These are phyloP conservation scores for Trichomonascaceae sp. DNA, from an alignment of 1,139 yeast species.

Conservation along the genomic window DNA sequence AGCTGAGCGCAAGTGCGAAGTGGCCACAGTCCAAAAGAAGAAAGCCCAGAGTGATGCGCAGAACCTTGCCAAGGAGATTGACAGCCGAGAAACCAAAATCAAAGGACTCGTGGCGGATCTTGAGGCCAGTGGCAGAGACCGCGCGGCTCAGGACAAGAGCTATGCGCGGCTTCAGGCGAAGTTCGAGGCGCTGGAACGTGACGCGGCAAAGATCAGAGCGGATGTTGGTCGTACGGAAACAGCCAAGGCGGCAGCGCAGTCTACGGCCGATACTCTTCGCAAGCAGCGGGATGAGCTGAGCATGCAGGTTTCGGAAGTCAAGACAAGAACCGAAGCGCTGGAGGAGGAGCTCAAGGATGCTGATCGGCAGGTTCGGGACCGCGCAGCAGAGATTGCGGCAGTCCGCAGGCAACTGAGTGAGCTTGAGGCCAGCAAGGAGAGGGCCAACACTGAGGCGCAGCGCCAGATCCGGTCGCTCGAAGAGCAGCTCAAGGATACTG, in stretches of 20 bases:
- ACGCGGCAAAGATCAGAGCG: conserved; percentile 11
- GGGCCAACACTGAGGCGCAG: conserved; percentile 34
- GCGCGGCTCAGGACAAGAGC: too few relatives aligned
- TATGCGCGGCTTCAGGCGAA: too few relatives aligned
- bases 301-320: conserved; percentile 55
- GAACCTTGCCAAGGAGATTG: too few relatives aligned
- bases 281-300: conserved; percentile 70
- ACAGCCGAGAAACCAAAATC: too few relatives aligned
- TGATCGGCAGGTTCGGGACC: conserved; percentile 59
- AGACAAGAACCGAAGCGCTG: conserved; percentile 45
- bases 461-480: conserved; percentile 30
- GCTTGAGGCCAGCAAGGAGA: conserved; percentile 45
- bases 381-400: conserved; percentile 64
- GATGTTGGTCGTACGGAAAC: conserved; percentile 11
- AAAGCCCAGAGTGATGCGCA: too few relatives aligned
- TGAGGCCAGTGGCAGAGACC: conserved; percentile 35
- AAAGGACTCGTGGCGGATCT: conserved; percentile 32
- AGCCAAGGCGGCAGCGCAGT: conserved; percentile 11
- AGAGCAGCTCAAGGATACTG: conserved; percentile 50
- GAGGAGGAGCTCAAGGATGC: conserved; percentile 75
- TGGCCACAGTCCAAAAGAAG: too few relatives aligned
- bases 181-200: conserved; percentile 12
- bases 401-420: conserved; percentile 59
- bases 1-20: too few relatives aligned
- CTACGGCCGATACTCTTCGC: conserved; percentile 18